Evolutionary conservation across 371 early-diverging fungal species (phyloP).

Genomic region (Actinomortierella wolfii): DNA sequence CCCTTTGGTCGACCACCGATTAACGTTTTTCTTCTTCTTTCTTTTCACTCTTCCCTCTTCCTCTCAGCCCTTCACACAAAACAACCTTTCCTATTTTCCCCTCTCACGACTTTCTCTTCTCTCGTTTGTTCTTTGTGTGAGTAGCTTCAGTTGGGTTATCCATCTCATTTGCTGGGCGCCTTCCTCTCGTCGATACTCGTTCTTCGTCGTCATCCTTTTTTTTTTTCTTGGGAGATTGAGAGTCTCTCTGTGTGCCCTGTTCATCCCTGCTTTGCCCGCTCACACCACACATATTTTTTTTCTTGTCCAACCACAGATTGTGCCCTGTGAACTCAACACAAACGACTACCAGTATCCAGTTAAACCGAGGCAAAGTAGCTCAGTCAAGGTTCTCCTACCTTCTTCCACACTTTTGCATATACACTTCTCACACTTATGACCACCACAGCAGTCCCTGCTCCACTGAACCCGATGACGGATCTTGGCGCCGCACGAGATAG

Average conservation of each 20-base stretch:
- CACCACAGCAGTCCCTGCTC: slow-evolving; percentile 7
- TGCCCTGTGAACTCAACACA: background rate
- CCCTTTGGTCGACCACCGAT: too few relatives aligned
- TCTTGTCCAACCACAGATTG: too few relatives aligned
- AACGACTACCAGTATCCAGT: slow-evolving; percentile 1
- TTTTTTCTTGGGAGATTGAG: background rate
- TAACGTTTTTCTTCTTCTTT: slow-evolving; percentile 1
- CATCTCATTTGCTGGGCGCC: background rate
- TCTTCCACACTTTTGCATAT: too few relatives aligned
- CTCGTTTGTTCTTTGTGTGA: background rate
- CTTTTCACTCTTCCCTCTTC: background rate
- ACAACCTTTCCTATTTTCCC: background rate
- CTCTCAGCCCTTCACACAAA: background rate
- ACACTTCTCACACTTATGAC: too few relatives aligned
- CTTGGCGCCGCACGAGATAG: slow-evolving; percentile 18
- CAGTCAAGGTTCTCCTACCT: too few relatives aligned
- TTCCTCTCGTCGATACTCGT: background rate
- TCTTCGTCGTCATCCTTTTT: background rate
- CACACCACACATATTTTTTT: too few relatives aligned
- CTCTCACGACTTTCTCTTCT: background rate
- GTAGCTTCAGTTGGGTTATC: background rate
- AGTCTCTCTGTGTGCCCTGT: background rate
- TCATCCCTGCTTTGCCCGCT: background rate
- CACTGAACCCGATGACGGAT: slow-evolving; percentile 18
- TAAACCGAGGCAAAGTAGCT: too few relatives aligned